Conservation (phyloP, 108 stramenopile species). For the Pseudonitzschia multiseries region DNA sequence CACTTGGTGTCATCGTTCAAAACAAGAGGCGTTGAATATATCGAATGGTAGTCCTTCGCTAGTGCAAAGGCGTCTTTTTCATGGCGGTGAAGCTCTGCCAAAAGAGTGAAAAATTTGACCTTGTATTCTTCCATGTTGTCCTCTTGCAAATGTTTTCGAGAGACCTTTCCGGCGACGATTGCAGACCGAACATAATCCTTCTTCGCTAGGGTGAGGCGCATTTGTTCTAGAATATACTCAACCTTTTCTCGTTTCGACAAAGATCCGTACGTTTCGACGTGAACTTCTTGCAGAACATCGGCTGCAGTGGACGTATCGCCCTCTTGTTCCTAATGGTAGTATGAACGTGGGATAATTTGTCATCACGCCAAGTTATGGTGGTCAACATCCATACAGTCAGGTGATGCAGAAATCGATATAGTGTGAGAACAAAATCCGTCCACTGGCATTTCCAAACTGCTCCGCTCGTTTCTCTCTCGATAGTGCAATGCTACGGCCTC, state of each 20-base stretch:
- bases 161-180: slow-evolving; percentile 96
- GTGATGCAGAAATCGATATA: background rate
- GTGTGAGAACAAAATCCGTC: background rate
- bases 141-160: slow-evolving; percentile 84
- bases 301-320: slow-evolving; percentile 87
- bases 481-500: background rate
- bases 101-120: slow-evolving; percentile 85
- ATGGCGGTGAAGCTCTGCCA: slow-evolving; percentile 90
- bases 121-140: slow-evolving; percentile 91
- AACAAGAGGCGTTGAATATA: slow-evolving; percentile 68
- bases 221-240: slow-evolving; percentile 98
- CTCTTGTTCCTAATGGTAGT: slow-evolving; percentile 57
- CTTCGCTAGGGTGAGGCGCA: slow-evolving; percentile 91
- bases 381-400: background rate
- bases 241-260: slow-evolving; percentile 96
- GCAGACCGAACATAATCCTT: slow-evolving; percentile 93
- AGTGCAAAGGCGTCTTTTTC: slow-evolving; percentile 92
- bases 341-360: background rate
- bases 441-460: background rate
- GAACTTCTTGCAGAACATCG: slow-evolving; percentile 94
- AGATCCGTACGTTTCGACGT: slow-evolving; percentile 98
- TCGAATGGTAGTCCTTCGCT: slow-evolving; percentile 89
- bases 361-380: background rate
- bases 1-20: slow-evolving; percentile 59
- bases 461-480: background rate